Conservation (phyloP, 192 early-diverging fungal genomes). For the Geranomyces variabilis region DNA sequence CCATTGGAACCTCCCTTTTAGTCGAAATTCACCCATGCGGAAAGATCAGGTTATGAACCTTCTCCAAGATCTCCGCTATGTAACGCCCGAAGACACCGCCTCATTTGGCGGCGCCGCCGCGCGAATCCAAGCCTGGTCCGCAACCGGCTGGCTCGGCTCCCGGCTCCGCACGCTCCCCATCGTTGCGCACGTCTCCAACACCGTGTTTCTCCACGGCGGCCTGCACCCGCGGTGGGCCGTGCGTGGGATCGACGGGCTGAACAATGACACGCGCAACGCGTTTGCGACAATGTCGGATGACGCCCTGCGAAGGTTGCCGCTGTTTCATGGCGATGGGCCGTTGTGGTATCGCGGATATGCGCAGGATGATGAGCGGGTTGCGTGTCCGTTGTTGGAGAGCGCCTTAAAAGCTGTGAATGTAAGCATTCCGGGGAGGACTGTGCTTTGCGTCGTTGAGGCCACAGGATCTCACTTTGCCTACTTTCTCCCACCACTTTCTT, state of each 20-base stretch:
- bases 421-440: constrained; percentile 10
- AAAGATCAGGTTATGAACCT: constrained; percentile 69
- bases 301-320: constrained; percentile 22
- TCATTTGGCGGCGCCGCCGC: constrained; percentile 56
- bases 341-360: constrained; percentile 69
- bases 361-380: constrained; percentile 45
- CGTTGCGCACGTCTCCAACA: constrained; percentile 51
- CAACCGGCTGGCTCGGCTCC: constrained; percentile 52
- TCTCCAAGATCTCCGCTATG: constrained; percentile 61
- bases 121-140: constrained; percentile 49
- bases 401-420: constrained; percentile 53
- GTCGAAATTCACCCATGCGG: too few relatives aligned
- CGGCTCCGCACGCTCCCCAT: constrained; percentile 50
- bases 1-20: constrained; percentile 51
- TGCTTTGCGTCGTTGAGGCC: constrained; percentile 1
- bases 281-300: constrained; percentile 21
- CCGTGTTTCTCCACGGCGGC: constrained; percentile 67
- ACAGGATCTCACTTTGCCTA: neutral
- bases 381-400: constrained; percentile 49
- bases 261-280: constrained; percentile 40
- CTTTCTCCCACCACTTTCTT: neutral
- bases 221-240: constrained; percentile 43
- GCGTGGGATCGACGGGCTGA: constrained; percentile 56
- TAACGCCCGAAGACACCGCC: constrained; percentile 51
- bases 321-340: constrained; percentile 50